Conservation (phyloP, 2,329 filamentous ascomycete species). For the Colletotrichum tropicicola region DNA sequence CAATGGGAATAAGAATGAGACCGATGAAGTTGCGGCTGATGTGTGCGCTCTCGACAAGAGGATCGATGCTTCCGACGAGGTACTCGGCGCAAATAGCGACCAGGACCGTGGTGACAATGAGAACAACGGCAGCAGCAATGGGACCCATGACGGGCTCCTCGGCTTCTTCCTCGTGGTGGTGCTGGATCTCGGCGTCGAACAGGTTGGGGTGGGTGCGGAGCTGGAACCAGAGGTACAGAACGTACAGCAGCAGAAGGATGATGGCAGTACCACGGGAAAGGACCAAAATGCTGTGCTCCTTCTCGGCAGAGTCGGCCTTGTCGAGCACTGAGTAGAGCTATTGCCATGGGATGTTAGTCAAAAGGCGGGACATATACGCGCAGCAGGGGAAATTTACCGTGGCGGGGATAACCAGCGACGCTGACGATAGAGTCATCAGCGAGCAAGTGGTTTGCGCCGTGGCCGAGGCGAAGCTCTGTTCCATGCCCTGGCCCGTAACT, state of each 20-base stretch:
- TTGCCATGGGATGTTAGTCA: neutral
- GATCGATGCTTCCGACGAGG: slow-evolving; percentile 79
- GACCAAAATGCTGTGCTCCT: slow-evolving; percentile 68
- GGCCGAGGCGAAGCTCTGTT: slow-evolving; percentile 79
- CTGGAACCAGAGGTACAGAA: slow-evolving; percentile 82
- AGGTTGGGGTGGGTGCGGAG: slow-evolving; percentile 77
- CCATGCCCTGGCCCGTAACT: slow-evolving; percentile 63
- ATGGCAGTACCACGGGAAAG: slow-evolving; percentile 81
- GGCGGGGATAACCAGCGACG: slow-evolving; percentile 81
- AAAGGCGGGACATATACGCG: neutral
- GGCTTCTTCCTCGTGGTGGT: slow-evolving; percentile 40
- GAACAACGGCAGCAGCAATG: slow-evolving; percentile 69
- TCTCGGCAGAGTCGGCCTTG: slow-evolving; percentile 48
- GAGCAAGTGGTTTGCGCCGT: slow-evolving; percentile 82
- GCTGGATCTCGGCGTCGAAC: slow-evolving; percentile 66
- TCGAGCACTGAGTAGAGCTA: slow-evolving; percentile 74
- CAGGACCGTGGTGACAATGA: slow-evolving; percentile 75
- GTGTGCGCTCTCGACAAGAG: slow-evolving; percentile 72
- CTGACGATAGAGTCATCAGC: slow-evolving; percentile 78
- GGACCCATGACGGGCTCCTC: slow-evolving; percentile 66
- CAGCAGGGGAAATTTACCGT: slow-evolving; percentile 55
- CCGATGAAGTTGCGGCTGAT: slow-evolving; percentile 86
- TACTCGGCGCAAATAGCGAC: slow-evolving; percentile 82
- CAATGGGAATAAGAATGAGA: slow-evolving; percentile 81
- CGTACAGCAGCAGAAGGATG: slow-evolving; percentile 78